These are phyloP conservation scores for Taphrina deformans DNA, from an alignment of 1,139 yeast species.

Conservation along the genomic window DNA sequence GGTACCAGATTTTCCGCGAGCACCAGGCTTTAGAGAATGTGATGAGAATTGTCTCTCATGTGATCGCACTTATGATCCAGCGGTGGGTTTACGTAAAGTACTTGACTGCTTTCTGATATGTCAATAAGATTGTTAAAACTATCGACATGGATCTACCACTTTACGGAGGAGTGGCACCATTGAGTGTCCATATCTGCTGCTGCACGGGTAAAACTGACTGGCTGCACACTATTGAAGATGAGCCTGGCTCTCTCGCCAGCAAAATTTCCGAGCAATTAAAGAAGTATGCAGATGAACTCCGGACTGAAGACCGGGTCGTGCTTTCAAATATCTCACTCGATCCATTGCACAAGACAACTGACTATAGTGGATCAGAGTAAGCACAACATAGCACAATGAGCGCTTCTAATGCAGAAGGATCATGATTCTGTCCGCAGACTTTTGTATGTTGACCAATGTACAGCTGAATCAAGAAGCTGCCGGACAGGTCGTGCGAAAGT, in stretches of 20 bases:
- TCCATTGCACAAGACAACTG: background rate
- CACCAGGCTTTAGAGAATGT: background rate
- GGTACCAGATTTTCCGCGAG: constrained; percentile 31
- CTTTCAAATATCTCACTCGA: constrained; percentile 11
- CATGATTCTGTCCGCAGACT: constrained; percentile 9
- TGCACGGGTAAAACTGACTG: constrained; percentile 22
- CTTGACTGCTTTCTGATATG: background rate
- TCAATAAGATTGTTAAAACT: background rate
- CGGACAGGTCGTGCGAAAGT: background rate
- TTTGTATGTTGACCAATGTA: constrained; percentile 4
- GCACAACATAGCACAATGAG: background rate
- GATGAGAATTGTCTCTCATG: constrained; percentile 14
- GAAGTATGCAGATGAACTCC: background rate
- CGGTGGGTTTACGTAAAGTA: background rate
- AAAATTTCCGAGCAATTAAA: background rate
- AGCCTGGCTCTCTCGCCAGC: constrained; percentile 8
- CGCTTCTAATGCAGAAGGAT: background rate
- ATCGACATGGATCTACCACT: constrained; percentile 17
- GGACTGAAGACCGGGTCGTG: constrained; percentile 10
- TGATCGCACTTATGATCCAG: constrained; percentile 7
- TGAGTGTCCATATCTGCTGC: constrained; percentile 20
- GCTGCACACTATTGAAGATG: constrained; percentile 22
- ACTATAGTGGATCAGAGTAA: constrained; percentile 10
- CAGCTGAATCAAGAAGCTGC: background rate
- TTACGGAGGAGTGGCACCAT: constrained; percentile 22